Evolutionary conservation across 2,329 filamentous ascomycete species (phyloP), one percentile per base, ranked within the genome.

Genomic region (Leptosphaerulina australis): DNA sequence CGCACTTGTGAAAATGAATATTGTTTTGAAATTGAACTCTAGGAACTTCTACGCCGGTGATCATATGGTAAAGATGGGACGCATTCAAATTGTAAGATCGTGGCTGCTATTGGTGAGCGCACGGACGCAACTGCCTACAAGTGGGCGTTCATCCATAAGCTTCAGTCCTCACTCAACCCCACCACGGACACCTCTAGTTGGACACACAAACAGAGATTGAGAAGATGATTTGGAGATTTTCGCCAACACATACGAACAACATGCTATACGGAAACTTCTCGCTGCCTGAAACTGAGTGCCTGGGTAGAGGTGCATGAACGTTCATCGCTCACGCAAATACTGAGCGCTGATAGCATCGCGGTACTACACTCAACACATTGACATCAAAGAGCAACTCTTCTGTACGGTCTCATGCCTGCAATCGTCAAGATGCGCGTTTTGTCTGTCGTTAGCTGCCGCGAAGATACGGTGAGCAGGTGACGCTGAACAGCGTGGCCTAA

Each of bases 401-500:
- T 37, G 22, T 29, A n/a, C 28, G 17, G 50, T 44, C 31, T 44
- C 24, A 25, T 49, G 34, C 24, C 44, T 37, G 52, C 48, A 58
- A 45, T 51, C 28, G 49, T 44, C 9, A 31, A 26, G 28, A 28
- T 37, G 41, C 35, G 24, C 15, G 11, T 22, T 15, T 2, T 22
- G 12, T 20, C 34, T 29, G 41, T 28, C 18, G 25, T 26, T 47
- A 15, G 25, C 29, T 44, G 44, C 39, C 38, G 39, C 39, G 33
- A 41, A 49, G 35, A 45, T 49, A 46, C 50, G 50, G 50, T 53
- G 50, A 45, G 50, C 44, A 45, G 35, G 44, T 49, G 45, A 56
- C 44, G 44, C 46, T 36, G 41, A 50, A 36, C 34, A 35, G 22
- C 14, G 38, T 31, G 45, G 36, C 33, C 36, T 35, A 41, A 39